These are phyloP conservation scores for Aspergillus phoenicis DNA, from an alignment of 2,329 filamentous ascomycete species.

Conservation along the genomic window DNA sequence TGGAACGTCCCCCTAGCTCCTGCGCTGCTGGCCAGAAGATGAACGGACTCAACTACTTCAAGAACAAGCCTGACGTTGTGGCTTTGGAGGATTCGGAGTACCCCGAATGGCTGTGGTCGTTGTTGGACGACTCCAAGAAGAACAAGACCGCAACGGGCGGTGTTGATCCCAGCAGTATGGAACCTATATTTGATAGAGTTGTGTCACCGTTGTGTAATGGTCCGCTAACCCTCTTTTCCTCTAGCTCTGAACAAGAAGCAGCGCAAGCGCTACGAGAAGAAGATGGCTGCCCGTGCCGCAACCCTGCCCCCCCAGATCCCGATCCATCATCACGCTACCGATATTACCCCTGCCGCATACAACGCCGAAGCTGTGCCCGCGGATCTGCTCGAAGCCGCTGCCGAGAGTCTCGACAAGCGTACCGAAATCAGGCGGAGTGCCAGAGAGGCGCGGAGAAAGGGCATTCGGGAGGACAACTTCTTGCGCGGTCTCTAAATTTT, in stretches of 20 bases:
- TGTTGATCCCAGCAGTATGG: conserved; percentile 45
- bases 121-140: conserved; percentile 43
- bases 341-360: conserved; percentile 46
- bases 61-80: conserved; percentile 49
- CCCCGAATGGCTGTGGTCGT: conserved; percentile 51
- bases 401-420: conserved; percentile 41
- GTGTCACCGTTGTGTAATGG: not conserved
- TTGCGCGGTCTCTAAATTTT: conserved; percentile 47
- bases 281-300: conserved; percentile 46
- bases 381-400: conserved; percentile 36
- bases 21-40: conserved; percentile 44
- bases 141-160: conserved; percentile 36
- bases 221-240: conserved; percentile 20
- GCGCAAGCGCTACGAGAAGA: conserved; percentile 51
- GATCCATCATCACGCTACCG: conserved; percentile 48
- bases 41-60: conserved; percentile 50
- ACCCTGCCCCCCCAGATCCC: conserved; percentile 46
- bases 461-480: conserved; percentile 52
- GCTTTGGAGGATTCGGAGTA: conserved; percentile 52
- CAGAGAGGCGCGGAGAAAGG: conserved; percentile 48
- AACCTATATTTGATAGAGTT: not conserved
- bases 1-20: conserved; percentile 39
- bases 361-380: conserved; percentile 26
- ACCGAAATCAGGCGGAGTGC: conserved; percentile 49
- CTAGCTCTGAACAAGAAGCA: conserved; percentile 52